Evolutionary conservation across 2,329 filamentous ascomycete species (phyloP), one percentile per base, ranked within the genome.

Genomic region (Pseudopithomyces chartarum): DNA sequence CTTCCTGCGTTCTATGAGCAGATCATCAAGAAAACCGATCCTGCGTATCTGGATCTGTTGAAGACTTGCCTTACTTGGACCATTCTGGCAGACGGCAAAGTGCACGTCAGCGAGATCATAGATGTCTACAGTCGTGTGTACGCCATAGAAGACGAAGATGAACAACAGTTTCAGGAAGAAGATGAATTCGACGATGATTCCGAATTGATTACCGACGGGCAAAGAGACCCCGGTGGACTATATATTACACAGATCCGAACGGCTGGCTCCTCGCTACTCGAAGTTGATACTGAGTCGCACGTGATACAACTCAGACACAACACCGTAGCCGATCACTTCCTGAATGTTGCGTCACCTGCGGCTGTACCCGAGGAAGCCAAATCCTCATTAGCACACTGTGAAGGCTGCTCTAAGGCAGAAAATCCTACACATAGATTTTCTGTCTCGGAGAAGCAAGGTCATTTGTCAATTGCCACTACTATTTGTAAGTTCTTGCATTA

Each of bases 271-370:
- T 26, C 29, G 13, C 11, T 47, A 17, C 26, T 47, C n/a, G 44
- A 47, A 11, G 44, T 47, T 7, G 44, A 47, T 29, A 33, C 17
- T 3, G 29, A 47, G 17, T 47, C 44, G n/a, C 32, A 34, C 8
- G 44, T 34, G 4, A 47, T 47, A 19, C 44, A 47, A 47, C 44
- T 47, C 17, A 34, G 43, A 12, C 44, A 47, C 29, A 47, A 47
- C 44, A 47, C 44, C 19, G 44, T 47, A 8, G 44, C 44, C 17
- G 44, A 47, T 34, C 29, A 47, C 17, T 34, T 47, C 7, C 7
- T 47, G 10, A 20, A 47, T 6, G 17, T 11, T 15, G 10, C 26
- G 4, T 22, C 26, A 8, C 29, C n/a, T 7, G 17, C 44, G 20
- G 2, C 19, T 6, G 17, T 22, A 33, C 6, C 3, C 4, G 29